These are phyloP conservation scores for Athelia psychrophila DNA, from an alignment of 1,284 basidiomycete genomes.

Conservation along the genomic window DNA sequence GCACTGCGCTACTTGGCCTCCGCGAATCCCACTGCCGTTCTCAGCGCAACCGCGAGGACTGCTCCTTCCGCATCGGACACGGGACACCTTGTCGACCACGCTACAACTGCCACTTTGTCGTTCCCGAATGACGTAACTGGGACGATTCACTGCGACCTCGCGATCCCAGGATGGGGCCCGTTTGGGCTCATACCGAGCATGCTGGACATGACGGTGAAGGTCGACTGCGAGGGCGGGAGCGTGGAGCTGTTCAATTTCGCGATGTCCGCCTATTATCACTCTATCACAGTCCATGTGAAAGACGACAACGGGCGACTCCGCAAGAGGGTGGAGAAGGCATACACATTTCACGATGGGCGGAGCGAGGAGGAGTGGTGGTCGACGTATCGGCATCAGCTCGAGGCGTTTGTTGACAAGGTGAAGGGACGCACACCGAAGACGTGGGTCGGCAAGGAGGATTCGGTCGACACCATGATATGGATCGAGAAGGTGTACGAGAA, in stretches of 20 bases:
- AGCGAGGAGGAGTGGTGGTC: conserved; percentile 55
- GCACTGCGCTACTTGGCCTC: conserved; percentile 39
- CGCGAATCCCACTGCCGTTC: conserved; percentile 33
- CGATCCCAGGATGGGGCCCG: conserved; percentile 5
- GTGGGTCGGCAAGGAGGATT: conserved; percentile 51
- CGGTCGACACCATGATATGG: conserved; percentile 47
- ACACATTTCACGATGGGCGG: conserved; percentile 32
- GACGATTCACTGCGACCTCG: conserved; percentile 31
- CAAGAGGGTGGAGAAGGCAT: conserved; percentile 39
- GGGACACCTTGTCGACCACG: conserved; percentile 28
- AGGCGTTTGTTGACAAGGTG: conserved; percentile 55
- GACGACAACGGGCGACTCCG: conserved; percentile 14
- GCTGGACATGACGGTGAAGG: conserved; percentile 22
- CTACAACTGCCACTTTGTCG: conserved; percentile 31
- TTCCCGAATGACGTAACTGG: conserved; percentile 36
- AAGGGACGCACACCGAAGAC: conserved; percentile 44
- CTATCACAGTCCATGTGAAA: conserved; percentile 35
- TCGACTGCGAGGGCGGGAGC: conserved; percentile 37
- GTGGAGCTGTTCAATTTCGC: conserved; percentile 39
- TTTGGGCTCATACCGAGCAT: conserved; percentile 34
- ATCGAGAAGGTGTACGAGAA: conserved; percentile 56
- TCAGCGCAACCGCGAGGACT: conserved; percentile 18
- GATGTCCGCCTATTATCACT: conserved; percentile 40
- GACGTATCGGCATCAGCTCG: conserved; percentile 60
- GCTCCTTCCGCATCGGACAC: conserved; percentile 10